phyloP scores from a whole-genome alignment of 2,329 filamentous ascomycete genomes.

The Monilinia fructigena region DNA sequence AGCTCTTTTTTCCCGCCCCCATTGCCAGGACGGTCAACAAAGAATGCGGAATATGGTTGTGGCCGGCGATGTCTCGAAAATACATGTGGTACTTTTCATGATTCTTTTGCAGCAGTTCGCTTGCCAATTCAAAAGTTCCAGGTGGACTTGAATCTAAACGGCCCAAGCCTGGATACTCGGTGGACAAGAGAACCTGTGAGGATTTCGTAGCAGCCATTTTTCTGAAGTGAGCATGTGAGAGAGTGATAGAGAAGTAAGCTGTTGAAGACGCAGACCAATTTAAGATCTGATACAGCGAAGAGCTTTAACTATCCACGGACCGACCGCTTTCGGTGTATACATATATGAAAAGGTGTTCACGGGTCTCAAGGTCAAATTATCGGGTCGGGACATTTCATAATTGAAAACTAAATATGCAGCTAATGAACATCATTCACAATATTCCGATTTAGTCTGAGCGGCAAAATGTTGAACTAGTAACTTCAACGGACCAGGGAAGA shows the following conservation, averaged over 20 bases:
- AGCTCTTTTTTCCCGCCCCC: constrained; percentile 60
- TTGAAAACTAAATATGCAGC: no score
- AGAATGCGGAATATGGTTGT: constrained; percentile 80
- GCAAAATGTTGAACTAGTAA: no score
- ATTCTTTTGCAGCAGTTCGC: not conserved
- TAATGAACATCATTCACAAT: no score
- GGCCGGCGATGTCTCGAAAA: constrained; percentile 71
- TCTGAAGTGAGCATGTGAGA: not conserved
- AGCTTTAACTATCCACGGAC: not conserved
- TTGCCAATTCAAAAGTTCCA: not conserved
- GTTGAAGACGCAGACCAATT: not conserved
- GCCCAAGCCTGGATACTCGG: not conserved
- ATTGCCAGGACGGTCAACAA: constrained; percentile 73
- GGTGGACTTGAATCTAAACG: not conserved
- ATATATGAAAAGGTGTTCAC: not conserved
- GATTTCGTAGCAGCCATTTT: not conserved
- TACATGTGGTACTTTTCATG: not conserved
- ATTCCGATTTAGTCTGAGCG: no score
- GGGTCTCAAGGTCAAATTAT: not conserved
- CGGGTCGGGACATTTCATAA: not conserved
- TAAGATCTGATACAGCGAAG: not conserved
- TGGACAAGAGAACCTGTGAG: not conserved
- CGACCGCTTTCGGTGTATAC: no score
- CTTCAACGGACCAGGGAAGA: no score
- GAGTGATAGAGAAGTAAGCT: not conserved